Conservation (phyloP, 2,329 filamentous ascomycete species). For the Botrytis aclada region DNA sequence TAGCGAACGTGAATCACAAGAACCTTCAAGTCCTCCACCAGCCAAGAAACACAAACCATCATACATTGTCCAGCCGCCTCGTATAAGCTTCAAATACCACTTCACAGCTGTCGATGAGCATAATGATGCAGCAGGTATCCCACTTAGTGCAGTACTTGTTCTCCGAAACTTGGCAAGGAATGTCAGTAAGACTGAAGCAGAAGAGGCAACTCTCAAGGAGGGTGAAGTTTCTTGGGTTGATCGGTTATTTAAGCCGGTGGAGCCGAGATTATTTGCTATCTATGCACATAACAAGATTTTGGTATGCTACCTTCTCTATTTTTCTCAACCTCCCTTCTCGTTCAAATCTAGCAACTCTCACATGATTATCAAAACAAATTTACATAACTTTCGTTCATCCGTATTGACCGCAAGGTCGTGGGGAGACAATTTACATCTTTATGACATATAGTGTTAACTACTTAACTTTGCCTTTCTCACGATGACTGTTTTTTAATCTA, state of each 20-base stretch:
- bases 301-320: conserved; percentile 41
- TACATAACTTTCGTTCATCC: conserved; percentile 99
- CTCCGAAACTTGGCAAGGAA: conserved; percentile 75
- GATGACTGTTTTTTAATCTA: background rate
- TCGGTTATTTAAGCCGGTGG: conserved; percentile 62
- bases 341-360: conserved; percentile 27
- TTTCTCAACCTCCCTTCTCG: conserved; percentile 15
- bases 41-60: conserved; percentile 34
- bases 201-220: conserved; percentile 53
- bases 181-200: conserved; percentile 57
- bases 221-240: conserved; percentile 63
- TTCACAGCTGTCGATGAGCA: conserved; percentile 55
- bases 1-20: conserved; percentile 18
- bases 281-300: conserved; percentile 65
- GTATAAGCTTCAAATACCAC: conserved; percentile 52
- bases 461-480: conserved; percentile 23
- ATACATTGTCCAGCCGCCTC: conserved; percentile 45
- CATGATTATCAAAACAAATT: conserved; percentile 75
- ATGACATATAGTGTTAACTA: conserved; percentile 38
- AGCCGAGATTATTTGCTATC: conserved; percentile 64
- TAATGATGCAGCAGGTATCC: conserved; percentile 69
- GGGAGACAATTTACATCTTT: conserved; percentile 60
- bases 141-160: conserved; percentile 74
- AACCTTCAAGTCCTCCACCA: conserved; percentile 25
- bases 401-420: conserved; percentile 85